Evolutionary conservation across 2,329 filamentous ascomycete species (phyloP).

Genomic region (Ophiostoma montium): DNA sequence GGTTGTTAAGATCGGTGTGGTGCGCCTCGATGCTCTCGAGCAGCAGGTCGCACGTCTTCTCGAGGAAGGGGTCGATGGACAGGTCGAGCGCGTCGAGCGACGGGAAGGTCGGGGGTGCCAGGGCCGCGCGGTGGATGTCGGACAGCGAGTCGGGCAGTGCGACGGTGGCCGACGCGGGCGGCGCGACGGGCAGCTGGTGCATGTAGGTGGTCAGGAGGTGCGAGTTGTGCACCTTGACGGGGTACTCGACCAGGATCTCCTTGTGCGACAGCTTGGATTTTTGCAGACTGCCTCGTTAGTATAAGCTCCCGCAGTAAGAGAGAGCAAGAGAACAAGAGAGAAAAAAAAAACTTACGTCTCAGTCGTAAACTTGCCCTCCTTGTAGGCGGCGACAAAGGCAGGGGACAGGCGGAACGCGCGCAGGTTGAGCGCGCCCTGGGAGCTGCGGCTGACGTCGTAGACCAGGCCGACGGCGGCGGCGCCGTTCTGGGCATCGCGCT

Average conservation of each 20-base stretch:
- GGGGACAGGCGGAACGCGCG: constrained; percentile 84
- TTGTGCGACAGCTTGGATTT: constrained; percentile 89
- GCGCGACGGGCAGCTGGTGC: constrained; percentile 67
- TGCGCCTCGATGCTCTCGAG: constrained; percentile 95
- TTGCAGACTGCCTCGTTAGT: constrained; percentile 52
- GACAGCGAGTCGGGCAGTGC: constrained; percentile 66
- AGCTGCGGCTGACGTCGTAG: constrained; percentile 89
- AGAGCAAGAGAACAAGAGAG: constrained; percentile 14
- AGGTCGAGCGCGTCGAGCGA: constrained; percentile 85
- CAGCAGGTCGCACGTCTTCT: constrained; percentile 94
- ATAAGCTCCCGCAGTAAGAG: neutral
- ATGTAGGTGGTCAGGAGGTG: constrained; percentile 92
- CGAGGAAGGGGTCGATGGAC: constrained; percentile 90
- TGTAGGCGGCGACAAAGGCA: constrained; percentile 78
- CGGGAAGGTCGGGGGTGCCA: constrained; percentile 57
- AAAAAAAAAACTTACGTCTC: constrained; percentile 54
- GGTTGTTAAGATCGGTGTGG: constrained; percentile 98
- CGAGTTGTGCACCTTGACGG: constrained; percentile 86
- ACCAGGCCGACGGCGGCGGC: constrained; percentile 79
- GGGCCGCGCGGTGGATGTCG: constrained; percentile 55
- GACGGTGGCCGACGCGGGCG: constrained; percentile 49
- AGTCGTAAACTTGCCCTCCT: constrained; percentile 94
- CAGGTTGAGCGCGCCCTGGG: constrained; percentile 78
- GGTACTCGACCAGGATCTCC: constrained; percentile 84
- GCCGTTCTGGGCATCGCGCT: constrained; percentile 85